Conservation (phyloP, 1,139 yeast genomes). For the Scheffersomyces quercinus region DNA sequence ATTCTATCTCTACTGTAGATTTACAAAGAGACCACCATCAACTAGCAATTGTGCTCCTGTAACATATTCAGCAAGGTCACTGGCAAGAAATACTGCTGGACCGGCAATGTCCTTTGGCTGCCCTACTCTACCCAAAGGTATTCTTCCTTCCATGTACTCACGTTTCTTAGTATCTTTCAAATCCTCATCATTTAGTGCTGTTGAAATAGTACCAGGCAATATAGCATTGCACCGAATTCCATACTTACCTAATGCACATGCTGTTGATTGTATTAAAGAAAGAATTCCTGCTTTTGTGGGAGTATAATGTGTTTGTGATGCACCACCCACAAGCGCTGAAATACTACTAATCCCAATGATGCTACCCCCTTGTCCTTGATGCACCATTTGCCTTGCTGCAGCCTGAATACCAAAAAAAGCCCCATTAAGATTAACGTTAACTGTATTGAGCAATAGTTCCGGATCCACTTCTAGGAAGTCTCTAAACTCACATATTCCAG, state of each 20-base stretch:
- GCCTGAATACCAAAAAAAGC: constrained; percentile 47
- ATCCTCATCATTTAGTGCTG: constrained; percentile 40
- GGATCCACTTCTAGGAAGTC: constrained; percentile 31
- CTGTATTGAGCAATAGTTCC: constrained; percentile 27
- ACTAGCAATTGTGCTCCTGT: constrained; percentile 47
- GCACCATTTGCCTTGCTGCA: constrained; percentile 44
- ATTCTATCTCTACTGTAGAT: not conserved
- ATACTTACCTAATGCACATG: constrained; percentile 41
- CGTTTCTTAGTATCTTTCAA: constrained; percentile 28
- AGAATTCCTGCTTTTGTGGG: constrained; percentile 51
- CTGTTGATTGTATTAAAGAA: constrained; percentile 44
- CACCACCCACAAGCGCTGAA: constrained; percentile 43
- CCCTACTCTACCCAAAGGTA: constrained; percentile 49
- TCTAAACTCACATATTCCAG: constrained; percentile 41
- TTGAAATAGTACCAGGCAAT: constrained; percentile 45
- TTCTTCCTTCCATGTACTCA: constrained; percentile 37
- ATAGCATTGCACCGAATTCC: constrained; percentile 44
- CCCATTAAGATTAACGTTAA: constrained; percentile 43
- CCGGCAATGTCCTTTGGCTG: constrained; percentile 46
- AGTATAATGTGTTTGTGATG: constrained; percentile 41
- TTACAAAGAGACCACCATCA: constrained; percentile 46
- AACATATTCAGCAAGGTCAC: constrained; percentile 42
- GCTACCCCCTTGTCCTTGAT: constrained; percentile 48
- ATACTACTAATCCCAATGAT: constrained; percentile 43
- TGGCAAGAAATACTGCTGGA: constrained; percentile 47